Evolutionary conservation across 768 basidiomycete genomes (phyloP), one percentile per base, ranked within the genome.

Genomic region (Bullera alba): DNA sequence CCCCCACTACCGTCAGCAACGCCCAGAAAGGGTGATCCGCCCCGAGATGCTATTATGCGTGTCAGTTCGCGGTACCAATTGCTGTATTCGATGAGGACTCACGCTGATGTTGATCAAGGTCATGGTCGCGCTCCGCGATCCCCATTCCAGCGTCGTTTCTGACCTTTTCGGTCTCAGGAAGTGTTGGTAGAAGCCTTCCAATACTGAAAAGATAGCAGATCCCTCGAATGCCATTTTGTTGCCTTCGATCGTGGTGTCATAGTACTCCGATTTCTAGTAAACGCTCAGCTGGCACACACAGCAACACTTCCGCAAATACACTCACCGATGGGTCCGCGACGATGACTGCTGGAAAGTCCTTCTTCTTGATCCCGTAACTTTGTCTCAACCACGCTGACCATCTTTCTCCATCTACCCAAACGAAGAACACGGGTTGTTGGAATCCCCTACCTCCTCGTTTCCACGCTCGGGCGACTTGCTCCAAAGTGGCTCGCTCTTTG

Each of bases 311-410:
- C 5, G 39, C 27, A 37, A 19, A 6, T n/a, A 22, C 2, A 21
- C 81, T 47, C 55, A 88, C 87, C 65, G 78, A 75, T 54, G 93
- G 89, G 70, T 92, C 86, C 1, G 85, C 79, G 50, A 95, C 79
- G n/a, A 93, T 77, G 21, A 88, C 72, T 14, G 69, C 55, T n/a
- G 73, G 73, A 25, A 74, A 38, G 16, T 61, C 50, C n/a, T 46
- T 54, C 38, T 62, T 58, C 48, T 58, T 65, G 51, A 74, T 68
- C 12, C 84, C 83, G 74, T 96, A 97, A 82, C 89, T 89, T 60
- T 82, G 83, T 77, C 87, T 89, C 74, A 93, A 75, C 91, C 91
- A 96, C 44, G 79, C 82, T 22, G 73, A 77, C 91, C 93, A 96
- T 71, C 78, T 79, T 22, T 81, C 82, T 2, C 76, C 80, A 64